Conservation (phyloP, 768 basidiomycete species). For the Phlebiopsis flavidoalba region DNA sequence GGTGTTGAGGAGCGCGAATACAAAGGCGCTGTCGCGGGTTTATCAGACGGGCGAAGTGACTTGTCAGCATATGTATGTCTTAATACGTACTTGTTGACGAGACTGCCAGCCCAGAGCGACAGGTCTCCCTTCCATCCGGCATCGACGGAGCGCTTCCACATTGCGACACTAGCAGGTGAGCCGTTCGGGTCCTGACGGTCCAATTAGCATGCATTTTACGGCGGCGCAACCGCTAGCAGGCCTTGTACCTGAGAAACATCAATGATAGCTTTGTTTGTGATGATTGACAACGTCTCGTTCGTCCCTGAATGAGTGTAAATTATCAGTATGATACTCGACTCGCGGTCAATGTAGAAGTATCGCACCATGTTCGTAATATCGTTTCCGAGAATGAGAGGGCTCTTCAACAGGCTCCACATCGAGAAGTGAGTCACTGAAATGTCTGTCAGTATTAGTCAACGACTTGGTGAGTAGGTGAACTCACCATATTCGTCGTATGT, state of each 20-base stretch:
- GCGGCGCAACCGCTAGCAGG: neutral
- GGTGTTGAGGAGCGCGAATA: constrained; percentile 32
- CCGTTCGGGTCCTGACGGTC: constrained; percentile 23
- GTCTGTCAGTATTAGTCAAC: neutral
- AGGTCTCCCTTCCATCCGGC: constrained; percentile 27
- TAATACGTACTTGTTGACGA: constrained; percentile 26
- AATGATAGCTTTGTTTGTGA: constrained; percentile 34
- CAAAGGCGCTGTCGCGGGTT: constrained; percentile 21
- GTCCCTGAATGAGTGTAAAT: constrained; percentile 17
- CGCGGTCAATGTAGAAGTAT: neutral
- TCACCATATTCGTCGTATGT: constrained; percentile 34
- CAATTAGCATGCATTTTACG: neutral
- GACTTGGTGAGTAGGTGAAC: neutral
- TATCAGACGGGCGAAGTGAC: neutral
- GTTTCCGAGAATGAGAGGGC: constrained; percentile 37
- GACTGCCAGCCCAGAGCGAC: constrained; percentile 29
- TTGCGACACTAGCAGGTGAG: constrained; percentile 25
- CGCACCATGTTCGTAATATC: constrained; percentile 33
- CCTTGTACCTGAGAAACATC: constrained; percentile 21
- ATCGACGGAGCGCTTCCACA: constrained; percentile 26
- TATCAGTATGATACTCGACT: neutral
- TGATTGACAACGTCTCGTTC: constrained; percentile 31
- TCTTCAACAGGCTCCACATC: constrained; percentile 39
- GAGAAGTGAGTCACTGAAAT: constrained; percentile 34
- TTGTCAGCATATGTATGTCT: too few species aligned